Base-by-base conservation (phyloP, 2,329 filamentous ascomycete genomes). In the Fusarium albidum region DNA sequence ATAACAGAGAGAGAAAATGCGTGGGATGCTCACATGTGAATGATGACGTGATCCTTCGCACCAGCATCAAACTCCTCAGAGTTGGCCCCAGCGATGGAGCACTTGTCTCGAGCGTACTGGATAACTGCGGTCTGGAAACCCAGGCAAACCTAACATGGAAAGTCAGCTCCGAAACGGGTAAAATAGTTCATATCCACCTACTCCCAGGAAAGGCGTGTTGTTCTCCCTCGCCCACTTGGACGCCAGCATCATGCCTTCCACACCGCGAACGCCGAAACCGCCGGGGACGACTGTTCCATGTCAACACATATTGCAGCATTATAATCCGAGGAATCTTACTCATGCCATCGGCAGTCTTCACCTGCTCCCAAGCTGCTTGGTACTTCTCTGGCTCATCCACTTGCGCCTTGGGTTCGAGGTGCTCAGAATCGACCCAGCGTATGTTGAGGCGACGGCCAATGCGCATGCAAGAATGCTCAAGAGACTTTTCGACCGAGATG, bases 51-150 rank as follows among this genome's bases (percentile, higher is more conserved):
- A 67, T 92, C 79, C 39, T 85, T 76, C 12, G 86, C 82, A 6
- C 77, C 68, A 21, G 79, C 70, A 49, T 78, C 63, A 39, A 86
- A 77, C 68, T 87, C 84, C 59, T 85, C 83, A 13, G 79, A 82
- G 4, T 76, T 79, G 28, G 83, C 83, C 13, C 76, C 69, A 18
- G 76, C 65, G 60, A 92, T 79, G 26, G 83, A 83, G 73, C 86
- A 90, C 1, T 93, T 78, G 61, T 91, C 86, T 38, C 92, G 86
- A 3, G 92, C 91, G 64, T 85, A 90, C 73, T 98, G 92, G 64
- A 97, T 89, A 37, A 96, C 92, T 18, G 93, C 92, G 39, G 96
- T 82, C 73, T 98, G 94, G 86, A 96, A 92, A 49, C 92, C 92
- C 12, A 97, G 81, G 70, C 93, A 97, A 58, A 21, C 21, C 21